Evolutionary conservation across 2,329 filamentous ascomycete genomes (phyloP), one percentile per base, ranked within the genome.

Genomic region (Colletotrichum kahawae): DNA sequence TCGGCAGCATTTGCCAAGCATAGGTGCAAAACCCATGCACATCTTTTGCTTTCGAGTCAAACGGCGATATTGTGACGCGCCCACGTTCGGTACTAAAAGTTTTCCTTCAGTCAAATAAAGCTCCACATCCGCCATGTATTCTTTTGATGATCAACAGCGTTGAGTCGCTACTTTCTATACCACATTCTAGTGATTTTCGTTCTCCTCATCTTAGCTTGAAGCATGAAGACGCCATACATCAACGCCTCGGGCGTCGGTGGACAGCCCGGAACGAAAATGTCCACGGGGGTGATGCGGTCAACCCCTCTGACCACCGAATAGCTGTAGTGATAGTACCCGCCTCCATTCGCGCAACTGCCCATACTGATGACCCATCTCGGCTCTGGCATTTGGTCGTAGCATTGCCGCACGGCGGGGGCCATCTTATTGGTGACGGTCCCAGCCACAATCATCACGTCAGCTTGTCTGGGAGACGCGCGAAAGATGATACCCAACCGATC

Each of bases 271-370:
- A 94, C 90, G 79, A 92, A 94, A 13, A 94, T 88, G 82, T 94
- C 92, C 16, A 94, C 92, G 0, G 92, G 92, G 4, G 93, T 85
- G 78, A 94, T 89, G 12, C 92, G 84, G 82, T 94, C 92, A 75
- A 92, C 92, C 0, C 92, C 92, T 48, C 92, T 85, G 16, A 92
- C 88, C 16, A 94, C 92, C 66, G 87, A 90, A 83, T 94, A 94
- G 80, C 90, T 93, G 83, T 94, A 94, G 82, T 94, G 92, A 82
- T 94, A 94, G 83, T 94, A 94, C 16, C 93, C 93, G 71, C 93
- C 93, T 27, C 93, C 92, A 80, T 94, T 94, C 31, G 93, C 92
- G 80, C 93, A 94, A 71, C 89, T 92, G 8, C 92, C 92, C 92
- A 94, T 94, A 78, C 90, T 92, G 78, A 94, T 90, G 27, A 88